phyloP scores from a whole-genome alignment of 495 filamentous ascomycete species.

The Trichodelitschia bisporula region DNA sequence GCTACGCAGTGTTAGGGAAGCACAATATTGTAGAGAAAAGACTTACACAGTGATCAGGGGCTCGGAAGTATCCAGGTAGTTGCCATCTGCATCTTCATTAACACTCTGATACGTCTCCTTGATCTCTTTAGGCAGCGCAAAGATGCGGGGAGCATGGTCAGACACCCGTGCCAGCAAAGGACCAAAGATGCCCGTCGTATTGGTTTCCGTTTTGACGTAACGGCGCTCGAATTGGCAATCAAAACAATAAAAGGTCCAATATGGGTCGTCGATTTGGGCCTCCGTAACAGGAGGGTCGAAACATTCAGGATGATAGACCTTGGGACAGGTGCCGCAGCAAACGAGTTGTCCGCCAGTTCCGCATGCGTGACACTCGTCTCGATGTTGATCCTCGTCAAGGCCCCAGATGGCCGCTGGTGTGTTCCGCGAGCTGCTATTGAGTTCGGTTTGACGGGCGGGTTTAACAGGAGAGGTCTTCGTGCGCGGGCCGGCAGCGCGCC shows the following conservation, averaged over 20 bases:
- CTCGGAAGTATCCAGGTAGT: slow-evolving; percentile 40
- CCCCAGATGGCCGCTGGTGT: neutral
- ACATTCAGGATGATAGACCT: slow-evolving; percentile 71
- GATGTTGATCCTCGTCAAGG: slow-evolving; percentile 32
- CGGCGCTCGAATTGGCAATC: slow-evolving; percentile 29
- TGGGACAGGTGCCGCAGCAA: slow-evolving; percentile 77
- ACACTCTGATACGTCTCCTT: slow-evolving; percentile 54
- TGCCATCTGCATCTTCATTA: slow-evolving; percentile 43
- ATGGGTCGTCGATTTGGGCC: slow-evolving; percentile 30
- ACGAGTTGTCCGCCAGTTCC: slow-evolving; percentile 57
- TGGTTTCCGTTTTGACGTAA: neutral
- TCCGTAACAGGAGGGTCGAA: slow-evolving; percentile 51
- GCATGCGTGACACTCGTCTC: slow-evolving; percentile 40
- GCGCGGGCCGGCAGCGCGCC: neutral
- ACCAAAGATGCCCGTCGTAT: slow-evolving; percentile 24
- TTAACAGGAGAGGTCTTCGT: neutral
- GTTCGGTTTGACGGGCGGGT: neutral
- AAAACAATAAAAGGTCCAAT: slow-evolving; percentile 63
- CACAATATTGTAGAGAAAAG: slow-evolving; percentile 4
- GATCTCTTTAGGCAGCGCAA: slow-evolving; percentile 39
- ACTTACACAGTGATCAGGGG: slow-evolving; percentile 13
- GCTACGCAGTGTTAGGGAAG: slow-evolving; percentile 4
- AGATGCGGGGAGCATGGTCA: slow-evolving; percentile 43
- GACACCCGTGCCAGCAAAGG: slow-evolving; percentile 32
- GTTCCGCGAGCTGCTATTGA: neutral